Base-by-base conservation (phyloP, 352 stramenopile genomes). In the Globisporangium emineosum region DNA sequence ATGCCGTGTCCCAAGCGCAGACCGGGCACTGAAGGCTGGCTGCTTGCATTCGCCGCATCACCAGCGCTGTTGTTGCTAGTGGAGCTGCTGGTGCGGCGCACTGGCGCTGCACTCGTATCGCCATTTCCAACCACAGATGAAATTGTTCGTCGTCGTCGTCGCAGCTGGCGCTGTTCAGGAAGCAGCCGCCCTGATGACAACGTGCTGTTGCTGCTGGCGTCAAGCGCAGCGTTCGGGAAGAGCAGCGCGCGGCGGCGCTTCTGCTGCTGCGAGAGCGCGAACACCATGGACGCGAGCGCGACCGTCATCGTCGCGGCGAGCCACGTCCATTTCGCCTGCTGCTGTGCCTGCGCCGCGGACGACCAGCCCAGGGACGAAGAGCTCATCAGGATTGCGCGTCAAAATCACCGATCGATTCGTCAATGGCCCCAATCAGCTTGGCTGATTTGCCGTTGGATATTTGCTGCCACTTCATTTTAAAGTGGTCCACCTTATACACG, bases 1-100 rank as follows among this genome's bases (percentile, higher is more conserved):
- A 71, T 8, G 12, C 74, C 71, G 25, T 68, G 66, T n/a, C 71
- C 61, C 15, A 81, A 29, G 9, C 62, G 74, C 23, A 81, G 53
- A 3, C 71, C 74, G 1, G 69, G 17, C 1, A 52, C 21, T 27
- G 56, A 54, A 19, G 45, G 43, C 50, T 12, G 5, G 6, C 23
- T 15, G 55, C 17, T 52, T 1, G 17, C 25, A 29, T 19, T 65
- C 25, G 27, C 13, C 12, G 37, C 9, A 17, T 30, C 21, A 5
- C 23, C 35, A 21, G 29, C n/a, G 17, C 8, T 15, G 13, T 12
- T 40, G 25, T 21, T 57, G 52, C 52, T 57, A 13, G 29, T 19
- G 12, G 32, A 29, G 45, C 45, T 64, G 32, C 32, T 64, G 2
- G 15, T 12, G 2, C 50, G 60, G 19, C 30, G 52, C 27, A 40